phyloP scores from a whole-genome alignment of 2,329 filamentous ascomycete genomes.

The Aspergillus cejpii region DNA sequence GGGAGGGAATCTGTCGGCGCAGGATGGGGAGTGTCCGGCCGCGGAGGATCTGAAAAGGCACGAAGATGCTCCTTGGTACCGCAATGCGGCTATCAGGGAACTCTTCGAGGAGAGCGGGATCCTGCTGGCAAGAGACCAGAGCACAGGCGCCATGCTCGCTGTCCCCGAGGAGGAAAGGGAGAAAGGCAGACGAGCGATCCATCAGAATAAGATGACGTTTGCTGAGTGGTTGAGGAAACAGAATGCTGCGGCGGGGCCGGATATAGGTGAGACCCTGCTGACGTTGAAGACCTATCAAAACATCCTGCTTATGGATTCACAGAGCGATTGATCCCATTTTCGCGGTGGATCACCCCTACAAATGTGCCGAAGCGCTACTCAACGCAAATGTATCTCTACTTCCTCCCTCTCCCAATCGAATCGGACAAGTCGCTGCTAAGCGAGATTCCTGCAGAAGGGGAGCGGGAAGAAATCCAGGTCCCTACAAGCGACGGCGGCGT shows the following conservation, averaged over 20 bases:
- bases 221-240: constrained; percentile 52
- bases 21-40: constrained; percentile 60
- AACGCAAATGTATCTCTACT: constrained; percentile 95
- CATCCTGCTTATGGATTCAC: constrained; percentile 1
- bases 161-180: constrained; percentile 57
- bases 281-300: neutral
- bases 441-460: constrained; percentile 35
- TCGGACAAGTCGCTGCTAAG: constrained; percentile 26
- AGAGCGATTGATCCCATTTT: constrained; percentile 71
- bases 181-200: constrained; percentile 60
- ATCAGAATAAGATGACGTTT: constrained; percentile 61
- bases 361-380: constrained; percentile 71
- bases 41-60: constrained; percentile 54
- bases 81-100: constrained; percentile 79
- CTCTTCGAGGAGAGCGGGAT: constrained; percentile 95
- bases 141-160: constrained; percentile 50
- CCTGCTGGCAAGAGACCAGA: constrained; percentile 55
- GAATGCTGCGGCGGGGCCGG: constrained; percentile 39
- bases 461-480: constrained; percentile 56
- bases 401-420: constrained; percentile 58
- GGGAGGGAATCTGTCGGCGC: constrained; percentile 69
- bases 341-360: constrained; percentile 79
- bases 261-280: constrained; percentile 48
- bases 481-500: constrained; percentile 65
- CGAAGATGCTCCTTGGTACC: constrained; percentile 64